Evolutionary conservation across 2,329 filamentous ascomycete species (phyloP).

Genomic region (Paramyrothecium roridum): DNA sequence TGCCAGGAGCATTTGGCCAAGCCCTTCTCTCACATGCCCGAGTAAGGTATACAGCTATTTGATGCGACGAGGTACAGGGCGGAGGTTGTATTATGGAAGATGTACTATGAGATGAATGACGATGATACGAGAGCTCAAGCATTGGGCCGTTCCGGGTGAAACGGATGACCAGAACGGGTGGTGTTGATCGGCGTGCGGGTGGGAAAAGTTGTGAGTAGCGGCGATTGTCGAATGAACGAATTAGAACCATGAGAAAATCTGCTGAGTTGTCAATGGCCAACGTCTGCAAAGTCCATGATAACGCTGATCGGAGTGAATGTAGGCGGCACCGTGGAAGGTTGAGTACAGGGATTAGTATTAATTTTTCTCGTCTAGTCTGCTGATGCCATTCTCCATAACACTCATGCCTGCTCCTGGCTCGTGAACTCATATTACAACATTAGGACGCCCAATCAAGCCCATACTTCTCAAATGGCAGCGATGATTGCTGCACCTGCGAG

Average conservation of each 20-base stretch:
- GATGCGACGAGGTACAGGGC: background rate
- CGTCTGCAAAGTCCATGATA: too few species aligned
- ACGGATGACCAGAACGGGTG: background rate
- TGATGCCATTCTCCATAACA: background rate
- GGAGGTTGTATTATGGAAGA: background rate
- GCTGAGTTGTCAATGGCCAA: background rate
- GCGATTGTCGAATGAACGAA: background rate
- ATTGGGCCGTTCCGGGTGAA: background rate
- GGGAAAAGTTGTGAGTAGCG: background rate
- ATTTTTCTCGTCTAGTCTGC: too few species aligned
- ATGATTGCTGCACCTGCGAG: slow-evolving; percentile 23
- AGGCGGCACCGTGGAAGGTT: too few species aligned
- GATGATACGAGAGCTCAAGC: background rate
- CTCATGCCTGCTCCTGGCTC: too few species aligned
- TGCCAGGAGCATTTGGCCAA: slow-evolving; percentile 63
- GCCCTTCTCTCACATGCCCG: slow-evolving; percentile 62
- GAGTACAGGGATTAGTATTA: too few species aligned
- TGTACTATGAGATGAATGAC: background rate
- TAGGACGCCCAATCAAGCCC: background rate
- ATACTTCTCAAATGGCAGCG: slow-evolving; percentile 18
- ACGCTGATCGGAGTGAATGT: too few species aligned
- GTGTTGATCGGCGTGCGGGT: background rate
- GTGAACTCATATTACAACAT: too few species aligned
- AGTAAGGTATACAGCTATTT: slow-evolving; percentile 30
- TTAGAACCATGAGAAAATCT: background rate